These are phyloP conservation scores for Phytophthora sansomeana DNA, from an alignment of 352 stramenopile genomes.

Conservation along the genomic window DNA sequence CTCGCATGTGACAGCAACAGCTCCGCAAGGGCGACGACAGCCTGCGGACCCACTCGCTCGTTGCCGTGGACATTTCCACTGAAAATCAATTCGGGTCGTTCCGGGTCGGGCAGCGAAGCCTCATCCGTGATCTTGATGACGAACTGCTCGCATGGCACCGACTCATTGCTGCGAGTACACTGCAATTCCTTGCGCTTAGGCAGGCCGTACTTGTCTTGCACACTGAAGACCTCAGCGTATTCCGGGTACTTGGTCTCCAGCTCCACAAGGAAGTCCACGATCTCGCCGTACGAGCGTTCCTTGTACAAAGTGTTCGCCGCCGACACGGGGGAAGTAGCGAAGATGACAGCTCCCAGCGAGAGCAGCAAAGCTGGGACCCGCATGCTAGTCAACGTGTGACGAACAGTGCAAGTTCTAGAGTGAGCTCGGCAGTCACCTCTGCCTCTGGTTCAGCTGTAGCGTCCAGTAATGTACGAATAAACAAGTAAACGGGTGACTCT, in stretches of 20 bases:
- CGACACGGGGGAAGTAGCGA: background rate
- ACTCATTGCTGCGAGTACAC: constrained; percentile 51
- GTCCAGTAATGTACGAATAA: too few relatives aligned
- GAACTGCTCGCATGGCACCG: constrained; percentile 73
- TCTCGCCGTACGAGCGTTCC: constrained; percentile 78
- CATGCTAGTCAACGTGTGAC: constrained; percentile 20
- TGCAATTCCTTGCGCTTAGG: constrained; percentile 56
- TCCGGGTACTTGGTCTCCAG: constrained; percentile 66
- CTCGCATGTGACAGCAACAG: constrained; percentile 67
- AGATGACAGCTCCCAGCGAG: background rate
- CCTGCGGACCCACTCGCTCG: constrained; percentile 92
- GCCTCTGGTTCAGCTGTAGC: constrained; percentile 7
- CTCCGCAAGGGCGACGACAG: constrained; percentile 77
- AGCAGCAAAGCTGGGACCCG: constrained; percentile 3
- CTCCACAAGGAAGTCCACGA: constrained; percentile 64
- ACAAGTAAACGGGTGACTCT: background rate
- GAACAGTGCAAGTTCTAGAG: constrained; percentile 9
- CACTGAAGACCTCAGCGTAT: constrained; percentile 82
- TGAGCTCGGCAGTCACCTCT: constrained; percentile 1
- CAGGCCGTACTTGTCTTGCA: constrained; percentile 80
- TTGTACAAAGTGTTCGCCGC: constrained; percentile 36
- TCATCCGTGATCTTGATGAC: constrained; percentile 89
- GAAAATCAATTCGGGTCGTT: constrained; percentile 94
- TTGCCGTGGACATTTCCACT: constrained; percentile 95
- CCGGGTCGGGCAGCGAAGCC: constrained; percentile 57